Base-by-base conservation (phyloP, 495 filamentous ascomycete species). In the Penicillium bialowiezense region DNA sequence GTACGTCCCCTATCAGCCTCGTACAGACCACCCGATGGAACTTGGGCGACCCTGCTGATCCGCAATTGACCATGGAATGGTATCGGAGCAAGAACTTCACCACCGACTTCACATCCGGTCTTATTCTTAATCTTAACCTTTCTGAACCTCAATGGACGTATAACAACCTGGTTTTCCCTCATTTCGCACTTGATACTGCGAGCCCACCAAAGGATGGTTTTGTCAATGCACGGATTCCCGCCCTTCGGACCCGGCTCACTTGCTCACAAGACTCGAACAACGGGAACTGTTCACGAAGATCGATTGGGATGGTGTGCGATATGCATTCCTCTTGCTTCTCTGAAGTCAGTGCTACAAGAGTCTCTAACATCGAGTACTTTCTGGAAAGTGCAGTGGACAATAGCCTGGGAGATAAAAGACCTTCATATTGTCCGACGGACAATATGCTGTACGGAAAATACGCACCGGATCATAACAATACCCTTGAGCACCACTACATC, bases 121-220 rank as follows among this genome's bases (percentile, higher is more conserved):
- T 58, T 5, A 43, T 54, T 1, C 34, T 51, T 13, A 21, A 36
- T 2, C 17, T 26, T 2, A 57, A 58, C 35, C 18, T 60, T 1
- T 50, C 57, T 1, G 52, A 55, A 20, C 57, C 57, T 1, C 29
- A 44, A 17, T 60, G 52, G 52, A 60, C 57, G 10, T 60, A 55
- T 29, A 44, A 50, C 3, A 40, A 56, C n/a, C 46, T 60, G 2
- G 53, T 45, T 0, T 36, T 56, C 32, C 48, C 55, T 3, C 4
- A 14, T 12, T 47, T 47, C 29, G 5, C 29, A 32, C 29, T 32
- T 32, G 29, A 5, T 32, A 32, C 5, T 12, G 3, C 5, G 5
- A 32, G 8, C 23, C 8, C 12, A 32, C 10, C 5, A 7, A 10
- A 32, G 3, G 12, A 8, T 3, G 29, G 29, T 7, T 32, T 7